These are phyloP conservation scores for Debaryomyces maramus DNA, from an alignment of 805 yeast species.

Conservation along the genomic window DNA sequence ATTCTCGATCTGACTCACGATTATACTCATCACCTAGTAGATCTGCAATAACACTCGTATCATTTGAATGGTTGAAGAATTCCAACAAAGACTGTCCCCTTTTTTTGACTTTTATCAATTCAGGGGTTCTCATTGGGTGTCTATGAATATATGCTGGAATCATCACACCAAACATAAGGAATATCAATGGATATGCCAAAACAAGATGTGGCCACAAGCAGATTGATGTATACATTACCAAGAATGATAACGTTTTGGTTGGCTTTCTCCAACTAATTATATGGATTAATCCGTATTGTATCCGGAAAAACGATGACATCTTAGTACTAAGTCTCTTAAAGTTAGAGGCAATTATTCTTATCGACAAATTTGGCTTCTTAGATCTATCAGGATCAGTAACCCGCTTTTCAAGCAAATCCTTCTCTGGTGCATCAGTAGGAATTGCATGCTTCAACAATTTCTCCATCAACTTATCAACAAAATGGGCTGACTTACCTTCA, in stretches of 20 bases:
- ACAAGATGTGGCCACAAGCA: constrained; percentile 73
- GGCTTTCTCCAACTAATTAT: constrained; percentile 76
- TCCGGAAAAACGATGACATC: constrained; percentile 54
- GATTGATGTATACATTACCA: constrained; percentile 62
- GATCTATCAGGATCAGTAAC: constrained; percentile 46
- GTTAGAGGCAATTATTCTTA: constrained; percentile 56
- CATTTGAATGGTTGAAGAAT: constrained; percentile 29
- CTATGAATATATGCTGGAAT: constrained; percentile 68
- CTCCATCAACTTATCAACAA: constrained; percentile 59
- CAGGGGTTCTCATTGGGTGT: constrained; percentile 58
- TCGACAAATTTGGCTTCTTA: constrained; percentile 54
- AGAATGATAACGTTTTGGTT: constrained; percentile 58
- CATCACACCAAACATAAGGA: constrained; percentile 56
- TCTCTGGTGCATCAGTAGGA: constrained; percentile 50
- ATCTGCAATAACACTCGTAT: constrained; percentile 35
- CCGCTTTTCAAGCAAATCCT: constrained; percentile 41
- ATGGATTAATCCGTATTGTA: constrained; percentile 62
- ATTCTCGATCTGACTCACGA: constrained; percentile 13
- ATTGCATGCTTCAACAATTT: constrained; percentile 50
- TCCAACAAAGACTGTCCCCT: constrained; percentile 58
- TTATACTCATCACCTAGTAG: constrained; percentile 21
- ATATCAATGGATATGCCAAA: constrained; percentile 60
- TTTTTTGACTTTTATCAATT: constrained; percentile 43
- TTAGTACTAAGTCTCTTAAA: constrained; percentile 56
- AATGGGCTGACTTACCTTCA: constrained; percentile 38